Evolutionary conservation across 1,284 basidiomycete species (phyloP), one percentile per base, ranked within the genome.

Genomic region (Farysia itapuensis): DNA sequence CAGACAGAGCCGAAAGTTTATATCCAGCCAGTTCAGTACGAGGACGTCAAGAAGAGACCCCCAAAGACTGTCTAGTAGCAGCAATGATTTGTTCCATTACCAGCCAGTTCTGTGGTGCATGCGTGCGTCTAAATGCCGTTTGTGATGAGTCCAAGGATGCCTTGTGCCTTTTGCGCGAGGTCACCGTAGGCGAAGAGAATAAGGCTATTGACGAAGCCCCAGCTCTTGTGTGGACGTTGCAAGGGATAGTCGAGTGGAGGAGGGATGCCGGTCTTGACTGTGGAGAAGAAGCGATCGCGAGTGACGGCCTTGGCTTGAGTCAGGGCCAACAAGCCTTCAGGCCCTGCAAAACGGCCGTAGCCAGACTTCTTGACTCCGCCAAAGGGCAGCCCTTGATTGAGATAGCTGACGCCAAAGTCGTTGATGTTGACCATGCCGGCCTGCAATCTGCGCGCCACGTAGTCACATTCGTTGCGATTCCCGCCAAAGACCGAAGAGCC

Each of bases 391-490:
- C 90, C 88, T 81, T 96, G 93, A 76, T 90, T 94, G 63, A 76
- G 54, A 77, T 96, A 97, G 79, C 88, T 92, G 3, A 92, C 88
- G 18, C 86, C 92, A 77, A 89, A 95, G 54, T 70, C 70, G 70
- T 97, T 97, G 68, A 96, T 82, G 26, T 92, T 87, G 8, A 97
- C 92, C 94, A 98, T 97, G 29, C 94, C 94, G 63, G 90, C 92
- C 48, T 93, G 83, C 35, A 97, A 79, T 38, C 81, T 78, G 45
- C 84, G 83, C 14, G 91, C 90, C 11, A 97, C 86, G 41, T 85
- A 80, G 40, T 87, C 65, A 71, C 90, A 92, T 34, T 87, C 80
- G 22, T 81, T 81, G 70, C 87, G 84, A 69, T 87, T 83, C 11
- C 85, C 85, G 8, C 93, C 93, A 74, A 93, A 97, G n/a, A 98